Evolutionary conservation across 1,284 basidiomycete species (phyloP).

Genomic region (Rhodotorula glutinis): DNA sequence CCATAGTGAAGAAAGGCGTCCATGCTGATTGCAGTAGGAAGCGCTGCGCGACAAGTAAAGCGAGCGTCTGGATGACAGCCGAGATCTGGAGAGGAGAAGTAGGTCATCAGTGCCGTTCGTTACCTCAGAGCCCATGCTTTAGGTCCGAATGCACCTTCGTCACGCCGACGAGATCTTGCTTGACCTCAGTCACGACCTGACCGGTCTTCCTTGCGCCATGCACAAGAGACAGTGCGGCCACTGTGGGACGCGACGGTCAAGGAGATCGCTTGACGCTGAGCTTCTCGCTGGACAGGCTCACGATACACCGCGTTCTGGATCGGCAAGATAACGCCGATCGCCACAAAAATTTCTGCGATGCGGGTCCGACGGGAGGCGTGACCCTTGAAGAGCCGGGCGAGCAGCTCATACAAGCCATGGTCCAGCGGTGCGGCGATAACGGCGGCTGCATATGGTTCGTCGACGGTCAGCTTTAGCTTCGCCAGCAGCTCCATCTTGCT

Average conservation of each 20-base stretch:
- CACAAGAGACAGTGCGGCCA: neutral
- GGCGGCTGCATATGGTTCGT: neutral
- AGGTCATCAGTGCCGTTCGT: too few relatives aligned
- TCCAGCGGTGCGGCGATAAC: constrained; percentile 10
- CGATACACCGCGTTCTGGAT: constrained; percentile 9
- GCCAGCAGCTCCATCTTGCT: too few relatives aligned
- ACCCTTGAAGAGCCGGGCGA: neutral
- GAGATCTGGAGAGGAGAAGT: neutral
- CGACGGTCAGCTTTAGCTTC: too few relatives aligned
- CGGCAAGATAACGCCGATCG: neutral
- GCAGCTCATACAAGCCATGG: constrained; percentile 3
- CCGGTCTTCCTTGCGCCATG: neutral
- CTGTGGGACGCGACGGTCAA: neutral
- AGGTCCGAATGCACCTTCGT: neutral
- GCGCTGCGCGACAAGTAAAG: constrained; percentile 6
- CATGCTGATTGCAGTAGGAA: neutral
- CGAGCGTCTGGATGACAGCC: neutral
- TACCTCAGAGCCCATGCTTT: too few relatives aligned
- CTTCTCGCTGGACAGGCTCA: too few relatives aligned
- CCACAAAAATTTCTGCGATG: neutral
- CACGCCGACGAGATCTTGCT: neutral
- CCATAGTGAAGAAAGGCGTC: constrained; percentile 5
- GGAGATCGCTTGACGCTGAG: too few relatives aligned
- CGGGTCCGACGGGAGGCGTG: neutral
- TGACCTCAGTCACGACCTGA: neutral